A percentile compares a stretch with the other conserved stretches of the same genome.
phyloP scores from a whole-genome alignment of 2,329 filamentous ascomycete species.

The Pseudocercospora musae region DNA sequence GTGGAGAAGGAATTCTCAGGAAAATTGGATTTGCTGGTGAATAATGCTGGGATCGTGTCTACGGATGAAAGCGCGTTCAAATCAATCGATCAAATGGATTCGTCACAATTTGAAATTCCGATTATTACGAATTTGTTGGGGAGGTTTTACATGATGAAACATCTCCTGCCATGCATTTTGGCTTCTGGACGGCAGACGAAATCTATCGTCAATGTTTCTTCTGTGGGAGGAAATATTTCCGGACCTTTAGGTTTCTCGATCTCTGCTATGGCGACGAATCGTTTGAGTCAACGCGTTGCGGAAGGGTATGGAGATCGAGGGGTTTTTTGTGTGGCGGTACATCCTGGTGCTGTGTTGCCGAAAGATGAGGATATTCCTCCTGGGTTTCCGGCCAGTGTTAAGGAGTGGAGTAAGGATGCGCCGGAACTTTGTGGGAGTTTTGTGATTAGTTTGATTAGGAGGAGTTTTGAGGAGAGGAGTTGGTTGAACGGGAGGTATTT shows the following conservation, averaged over 20 bases:
- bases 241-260: slow-evolving; percentile 37
- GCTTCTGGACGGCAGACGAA: neutral
- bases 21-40: slow-evolving; percentile 14
- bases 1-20: slow-evolving; percentile 1
- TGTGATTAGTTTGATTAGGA: slow-evolving; percentile 32
- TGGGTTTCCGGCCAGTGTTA: slow-evolving; percentile 32
- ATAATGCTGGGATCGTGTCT: slow-evolving; percentile 14
- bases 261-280: slow-evolving; percentile 35
- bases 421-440: slow-evolving; percentile 26
- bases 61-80: slow-evolving; percentile 4
- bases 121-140: slow-evolving; percentile 14
- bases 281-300: slow-evolving; percentile 35
- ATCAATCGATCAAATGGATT: slow-evolving; percentile 6
- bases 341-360: slow-evolving; percentile 33
- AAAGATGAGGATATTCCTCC: slow-evolving; percentile 29
- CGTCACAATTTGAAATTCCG: slow-evolving; percentile 10
- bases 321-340: slow-evolving; percentile 30
- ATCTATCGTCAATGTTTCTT: slow-evolving; percentile 33
- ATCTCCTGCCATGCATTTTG: slow-evolving; percentile 19
- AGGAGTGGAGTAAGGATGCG: slow-evolving; percentile 24
- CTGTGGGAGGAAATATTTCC: slow-evolving; percentile 28
- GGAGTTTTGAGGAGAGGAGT: slow-evolving; percentile 33
- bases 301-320: slow-evolving; percentile 30
- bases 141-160: slow-evolving; percentile 22
- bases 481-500: slow-evolving; percentile 40